These are phyloP conservation scores for Neonectria magnoliae DNA, from an alignment of 2,329 filamentous ascomycete species.

Conservation along the genomic window DNA sequence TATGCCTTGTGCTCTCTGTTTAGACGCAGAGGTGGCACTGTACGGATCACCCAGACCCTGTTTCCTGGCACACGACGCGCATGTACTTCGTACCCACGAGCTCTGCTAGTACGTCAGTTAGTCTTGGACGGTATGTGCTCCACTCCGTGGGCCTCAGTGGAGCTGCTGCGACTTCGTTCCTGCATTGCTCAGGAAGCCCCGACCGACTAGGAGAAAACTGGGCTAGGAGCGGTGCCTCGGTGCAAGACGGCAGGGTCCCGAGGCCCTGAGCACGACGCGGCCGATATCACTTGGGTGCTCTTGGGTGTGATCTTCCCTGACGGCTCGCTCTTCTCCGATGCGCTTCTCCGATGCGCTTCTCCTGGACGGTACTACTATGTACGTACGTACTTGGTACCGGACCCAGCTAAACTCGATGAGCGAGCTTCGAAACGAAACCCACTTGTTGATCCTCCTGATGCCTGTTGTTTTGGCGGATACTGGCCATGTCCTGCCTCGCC, in stretches of 20 bases:
- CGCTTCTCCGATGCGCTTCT: not conserved
- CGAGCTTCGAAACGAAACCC: constrained; percentile 32
- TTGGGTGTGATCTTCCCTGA: not conserved
- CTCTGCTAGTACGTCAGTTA: constrained; percentile 28
- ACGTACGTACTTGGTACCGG: constrained; percentile 9
- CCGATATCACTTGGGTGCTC: constrained; percentile 28
- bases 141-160: constrained; percentile 27
- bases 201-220: constrained; percentile 28
- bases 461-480: constrained; percentile 25
- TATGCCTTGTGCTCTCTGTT: constrained; percentile 3
- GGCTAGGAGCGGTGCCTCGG: constrained; percentile 30
- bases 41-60: constrained; percentile 15
- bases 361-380: constrained; percentile 13
- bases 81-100: constrained; percentile 4
- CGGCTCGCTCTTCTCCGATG: not conserved
- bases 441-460: constrained; percentile 31
- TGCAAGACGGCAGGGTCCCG: constrained; percentile 21
- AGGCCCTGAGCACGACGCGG: constrained; percentile 31
- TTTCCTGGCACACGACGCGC: constrained; percentile 16
- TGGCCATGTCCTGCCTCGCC: constrained; percentile 20
- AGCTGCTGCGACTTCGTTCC: constrained; percentile 41
- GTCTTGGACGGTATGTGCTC: constrained; percentile 25
- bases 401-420: constrained; percentile 24
- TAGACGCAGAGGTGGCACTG: constrained; percentile 11
- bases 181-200: constrained; percentile 41